These are phyloP conservation scores for Aspergillus sp. DNA, from an alignment of 2,329 filamentous ascomycete genomes.

Conservation along the genomic window DNA sequence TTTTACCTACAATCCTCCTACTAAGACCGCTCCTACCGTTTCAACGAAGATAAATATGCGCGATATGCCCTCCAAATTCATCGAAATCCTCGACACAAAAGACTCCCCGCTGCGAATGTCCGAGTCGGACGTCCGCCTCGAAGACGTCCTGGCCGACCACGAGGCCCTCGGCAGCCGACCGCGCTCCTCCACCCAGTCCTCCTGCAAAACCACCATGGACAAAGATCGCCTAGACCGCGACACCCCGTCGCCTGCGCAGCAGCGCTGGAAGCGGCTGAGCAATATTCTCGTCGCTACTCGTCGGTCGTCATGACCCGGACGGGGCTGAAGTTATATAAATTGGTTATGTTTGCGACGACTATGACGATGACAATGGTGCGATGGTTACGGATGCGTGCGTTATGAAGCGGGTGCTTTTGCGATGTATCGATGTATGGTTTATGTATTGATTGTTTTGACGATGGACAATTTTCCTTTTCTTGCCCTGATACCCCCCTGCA, in stretches of 20 bases:
- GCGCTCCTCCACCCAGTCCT: conserved; percentile 37
- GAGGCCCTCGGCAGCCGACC: conserved; percentile 36
- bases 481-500: too few relatives aligned
- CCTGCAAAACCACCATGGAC: conserved; percentile 31
- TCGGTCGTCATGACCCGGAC: conserved; percentile 9
- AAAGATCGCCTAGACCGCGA: conserved; percentile 23
- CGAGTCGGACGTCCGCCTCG: conserved; percentile 42
- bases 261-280: conserved; percentile 34
- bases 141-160: conserved; percentile 43
- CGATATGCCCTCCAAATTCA: conserved; percentile 42
- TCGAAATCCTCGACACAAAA: conserved; percentile 43
- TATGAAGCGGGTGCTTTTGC: not conserved
- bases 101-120: conserved; percentile 33
- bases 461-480: too few relatives aligned
- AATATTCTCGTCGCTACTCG: conserved; percentile 31
- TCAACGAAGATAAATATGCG: conserved; percentile 19
- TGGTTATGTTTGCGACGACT: not conserved
- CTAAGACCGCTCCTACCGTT: not conserved
- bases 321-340: not conserved
- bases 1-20: not conserved
- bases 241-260: conserved; percentile 24
- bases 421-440: not conserved
- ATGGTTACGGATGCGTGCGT: not conserved
- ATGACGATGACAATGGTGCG: not conserved
- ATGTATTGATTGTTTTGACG: not conserved